phyloP scores from a whole-genome alignment of 148 eudicot species.

The Rhododendron kiyosumense region DNA sequence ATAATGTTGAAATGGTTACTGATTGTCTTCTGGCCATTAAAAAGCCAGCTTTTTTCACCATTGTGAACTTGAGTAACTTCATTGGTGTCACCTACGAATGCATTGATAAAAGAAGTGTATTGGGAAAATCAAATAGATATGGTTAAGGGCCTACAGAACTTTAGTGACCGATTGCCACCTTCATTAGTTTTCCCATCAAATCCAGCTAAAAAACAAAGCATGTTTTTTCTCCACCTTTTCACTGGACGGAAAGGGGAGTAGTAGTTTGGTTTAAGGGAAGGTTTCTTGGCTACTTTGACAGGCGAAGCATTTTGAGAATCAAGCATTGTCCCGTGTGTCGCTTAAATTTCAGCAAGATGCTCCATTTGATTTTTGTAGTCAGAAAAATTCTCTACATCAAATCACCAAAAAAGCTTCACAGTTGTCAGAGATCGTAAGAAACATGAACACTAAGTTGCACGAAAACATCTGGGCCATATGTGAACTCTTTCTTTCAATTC shows the following conservation, averaged over 20 bases:
- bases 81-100: background rate
- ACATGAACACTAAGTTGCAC: background rate
- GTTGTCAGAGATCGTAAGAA: background rate
- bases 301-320: background rate
- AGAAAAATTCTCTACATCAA: background rate
- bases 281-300: too few relatives aligned
- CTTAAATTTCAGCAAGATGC: background rate
- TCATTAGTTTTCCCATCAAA: background rate
- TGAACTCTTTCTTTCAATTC: background rate
- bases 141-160: background rate
- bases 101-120: background rate
- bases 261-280: too few relatives aligned
- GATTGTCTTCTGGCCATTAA: background rate
- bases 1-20: background rate
- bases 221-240: background rate
- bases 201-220: background rate
- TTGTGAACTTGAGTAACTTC: background rate
- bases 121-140: background rate
- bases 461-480: background rate
- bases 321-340: background rate
- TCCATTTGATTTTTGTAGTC: background rate
- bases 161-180: background rate
- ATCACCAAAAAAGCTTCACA: background rate
- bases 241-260: background rate
- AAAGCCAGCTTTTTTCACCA: background rate